These are phyloP conservation scores for Viola pubescens DNA, from an alignment of 441 rosid species.

Conservation along the genomic window DNA sequence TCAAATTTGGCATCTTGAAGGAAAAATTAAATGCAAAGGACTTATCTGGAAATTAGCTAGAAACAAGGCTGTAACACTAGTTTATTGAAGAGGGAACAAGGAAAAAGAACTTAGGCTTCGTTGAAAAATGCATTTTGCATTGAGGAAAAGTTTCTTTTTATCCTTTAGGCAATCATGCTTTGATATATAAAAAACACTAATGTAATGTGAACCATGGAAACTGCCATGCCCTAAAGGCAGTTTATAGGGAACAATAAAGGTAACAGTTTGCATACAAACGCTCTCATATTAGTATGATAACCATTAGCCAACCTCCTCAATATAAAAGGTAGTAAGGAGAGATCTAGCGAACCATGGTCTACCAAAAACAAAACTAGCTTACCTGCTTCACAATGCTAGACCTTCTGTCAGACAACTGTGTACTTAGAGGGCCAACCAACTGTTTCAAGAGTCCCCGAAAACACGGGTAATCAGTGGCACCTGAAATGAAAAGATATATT, in stretches of 20 bases:
- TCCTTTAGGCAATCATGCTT: background rate
- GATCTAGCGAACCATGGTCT: slow-evolving; percentile 4
- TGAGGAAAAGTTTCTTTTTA: no score
- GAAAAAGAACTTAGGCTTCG: no score
- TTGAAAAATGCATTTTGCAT: no score
- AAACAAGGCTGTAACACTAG: no score
- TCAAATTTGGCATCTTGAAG: no score
- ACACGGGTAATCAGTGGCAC: slow-evolving; percentile 76
- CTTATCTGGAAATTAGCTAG: no score
- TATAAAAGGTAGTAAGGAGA: background rate
- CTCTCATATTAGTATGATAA: no score
- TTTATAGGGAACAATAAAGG: no score
- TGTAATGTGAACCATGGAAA: background rate
- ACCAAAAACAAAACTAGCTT: slow-evolving; percentile 13
- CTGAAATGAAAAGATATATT: slow-evolving; percentile 32
- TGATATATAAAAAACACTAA: no score
- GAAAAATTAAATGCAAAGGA: no score
- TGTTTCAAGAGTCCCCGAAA: slow-evolving; percentile 93
- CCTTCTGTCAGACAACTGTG: slow-evolving; percentile 91
- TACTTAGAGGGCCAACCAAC: slow-evolving; percentile 73
- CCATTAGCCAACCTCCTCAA: background rate
- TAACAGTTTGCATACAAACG: no score
- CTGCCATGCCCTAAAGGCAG: background rate
- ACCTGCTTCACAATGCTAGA: slow-evolving; percentile 99
- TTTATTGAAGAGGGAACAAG: no score